Conservation (phyloP, 768 basidiomycete genomes). For the Psilocybe subaeruginosa region DNA sequence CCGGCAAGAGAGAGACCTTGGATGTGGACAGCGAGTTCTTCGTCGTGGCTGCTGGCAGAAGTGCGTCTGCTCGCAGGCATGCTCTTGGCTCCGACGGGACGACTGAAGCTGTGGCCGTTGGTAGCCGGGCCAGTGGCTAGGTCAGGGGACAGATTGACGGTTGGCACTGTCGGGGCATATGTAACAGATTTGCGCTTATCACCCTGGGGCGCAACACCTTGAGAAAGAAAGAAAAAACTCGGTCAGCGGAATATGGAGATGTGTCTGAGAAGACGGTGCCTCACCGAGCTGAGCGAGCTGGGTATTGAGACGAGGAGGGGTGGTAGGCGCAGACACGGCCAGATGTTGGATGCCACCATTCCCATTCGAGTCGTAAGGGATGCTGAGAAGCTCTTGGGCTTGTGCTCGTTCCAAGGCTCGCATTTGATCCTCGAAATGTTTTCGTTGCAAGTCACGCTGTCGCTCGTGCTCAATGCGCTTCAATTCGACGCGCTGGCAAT, state of each 20-base stretch:
- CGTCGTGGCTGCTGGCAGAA: constrained; percentile 86
- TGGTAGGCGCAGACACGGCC: constrained; percentile 88
- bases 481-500: constrained; percentile 76
- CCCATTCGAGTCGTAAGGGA: constrained; percentile 66
- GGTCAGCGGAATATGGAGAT: constrained; percentile 12
- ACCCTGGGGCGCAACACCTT: constrained; percentile 66
- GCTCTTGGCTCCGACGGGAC: constrained; percentile 81
- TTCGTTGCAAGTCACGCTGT: constrained; percentile 83
- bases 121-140: constrained; percentile 43
- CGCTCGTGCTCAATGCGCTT: constrained; percentile 93
- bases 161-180: constrained; percentile 78
- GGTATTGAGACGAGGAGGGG: constrained; percentile 80
- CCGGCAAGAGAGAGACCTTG: constrained; percentile 72
- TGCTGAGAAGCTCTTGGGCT: constrained; percentile 77
- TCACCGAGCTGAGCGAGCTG: constrained; percentile 65
- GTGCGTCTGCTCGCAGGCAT: constrained; percentile 93
- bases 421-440: constrained; percentile 97
- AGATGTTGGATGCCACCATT: constrained; percentile 67
- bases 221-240: constrained; percentile 27
- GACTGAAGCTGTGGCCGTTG: constrained; percentile 59
- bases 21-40: constrained; percentile 76
- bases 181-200: constrained; percentile 90
- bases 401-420: constrained; percentile 90
- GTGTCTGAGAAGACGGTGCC: constrained; percentile 54
- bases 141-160: constrained; percentile 76